phyloP scores from a whole-genome alignment of 805 yeast species.

The Candida tallmaniae region DNA sequence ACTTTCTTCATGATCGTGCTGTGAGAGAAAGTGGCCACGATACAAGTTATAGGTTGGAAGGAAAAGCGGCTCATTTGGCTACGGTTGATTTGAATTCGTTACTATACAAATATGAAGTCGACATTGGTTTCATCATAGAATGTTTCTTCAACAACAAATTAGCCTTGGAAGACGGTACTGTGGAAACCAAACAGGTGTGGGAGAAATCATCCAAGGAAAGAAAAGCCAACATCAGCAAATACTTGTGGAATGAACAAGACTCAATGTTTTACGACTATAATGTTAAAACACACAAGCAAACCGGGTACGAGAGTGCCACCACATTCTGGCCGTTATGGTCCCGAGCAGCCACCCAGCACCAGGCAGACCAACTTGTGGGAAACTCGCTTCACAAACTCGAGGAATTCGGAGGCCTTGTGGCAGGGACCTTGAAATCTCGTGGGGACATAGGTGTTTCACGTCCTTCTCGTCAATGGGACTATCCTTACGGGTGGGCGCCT shows the following conservation, averaged over 20 bases:
- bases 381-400: conserved; percentile 68
- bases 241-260: conserved; percentile 78
- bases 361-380: conserved; percentile 60
- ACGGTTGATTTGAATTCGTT: conserved; percentile 86
- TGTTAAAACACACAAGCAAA: conserved; percentile 49
- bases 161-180: conserved; percentile 12
- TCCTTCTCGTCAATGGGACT: conserved; percentile 97
- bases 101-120: conserved; percentile 84
- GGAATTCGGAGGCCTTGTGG: conserved; percentile 81
- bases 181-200: conserved; percentile 60
- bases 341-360: conserved; percentile 56
- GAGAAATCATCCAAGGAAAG: conserved; percentile 50
- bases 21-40: conserved; percentile 97
- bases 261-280: conserved; percentile 85
- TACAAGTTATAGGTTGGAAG: conserved; percentile 86
- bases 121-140: conserved; percentile 65
- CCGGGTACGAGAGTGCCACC: conserved; percentile 79
- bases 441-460: conserved; percentile 64
- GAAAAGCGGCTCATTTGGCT: conserved; percentile 82
- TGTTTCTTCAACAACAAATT: conserved; percentile 50
- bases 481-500: conserved; percentile 98
- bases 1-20: conserved; percentile 87
- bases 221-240: conserved; percentile 52
- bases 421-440: conserved; percentile 73
- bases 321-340: conserved; percentile 93